A percentile compares a stretch with the other conserved stretches of the same genome.
These are phyloP conservation scores for Fusarium nisikadoi DNA, from an alignment of 2,329 filamentous ascomycete species.

Conservation along the genomic window DNA sequence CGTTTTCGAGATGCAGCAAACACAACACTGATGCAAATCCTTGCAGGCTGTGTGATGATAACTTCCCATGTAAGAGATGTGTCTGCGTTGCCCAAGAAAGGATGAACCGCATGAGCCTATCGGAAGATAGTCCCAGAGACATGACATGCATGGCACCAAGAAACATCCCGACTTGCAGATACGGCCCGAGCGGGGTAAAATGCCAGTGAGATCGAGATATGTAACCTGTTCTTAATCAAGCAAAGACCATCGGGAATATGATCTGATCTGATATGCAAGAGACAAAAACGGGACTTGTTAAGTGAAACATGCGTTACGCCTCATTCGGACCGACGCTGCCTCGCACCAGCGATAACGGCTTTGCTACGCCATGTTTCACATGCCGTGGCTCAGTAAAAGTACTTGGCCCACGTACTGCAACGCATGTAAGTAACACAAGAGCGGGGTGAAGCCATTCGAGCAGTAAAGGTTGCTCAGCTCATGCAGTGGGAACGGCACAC, in stretches of 20 bases:
- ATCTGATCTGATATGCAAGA: background rate
- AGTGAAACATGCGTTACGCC: background rate
- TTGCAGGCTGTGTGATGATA: too few species aligned
- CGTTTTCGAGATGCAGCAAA: background rate
- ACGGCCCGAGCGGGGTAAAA: background rate
- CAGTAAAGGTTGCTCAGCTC: background rate
- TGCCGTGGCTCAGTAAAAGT: background rate
- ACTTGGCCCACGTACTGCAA: background rate
- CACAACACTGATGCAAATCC: background rate
- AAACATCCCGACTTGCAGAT: background rate
- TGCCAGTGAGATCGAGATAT: background rate
- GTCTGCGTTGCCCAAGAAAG: background rate
- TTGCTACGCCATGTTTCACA: background rate
- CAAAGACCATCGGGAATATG: rapidly evolving
- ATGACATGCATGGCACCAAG: background rate
- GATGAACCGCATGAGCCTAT: background rate
- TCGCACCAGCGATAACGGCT: background rate
- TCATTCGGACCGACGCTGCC: background rate
- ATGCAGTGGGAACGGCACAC: background rate
- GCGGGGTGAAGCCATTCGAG: background rate
- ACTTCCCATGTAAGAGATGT: too few species aligned
- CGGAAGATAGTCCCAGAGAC: background rate
- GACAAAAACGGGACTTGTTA: background rate
- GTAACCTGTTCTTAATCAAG: background rate
- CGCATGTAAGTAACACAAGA: background rate